Evolutionary conservation across 768 basidiomycete genomes (phyloP).

Genomic region (Termitomyces sp.): DNA sequence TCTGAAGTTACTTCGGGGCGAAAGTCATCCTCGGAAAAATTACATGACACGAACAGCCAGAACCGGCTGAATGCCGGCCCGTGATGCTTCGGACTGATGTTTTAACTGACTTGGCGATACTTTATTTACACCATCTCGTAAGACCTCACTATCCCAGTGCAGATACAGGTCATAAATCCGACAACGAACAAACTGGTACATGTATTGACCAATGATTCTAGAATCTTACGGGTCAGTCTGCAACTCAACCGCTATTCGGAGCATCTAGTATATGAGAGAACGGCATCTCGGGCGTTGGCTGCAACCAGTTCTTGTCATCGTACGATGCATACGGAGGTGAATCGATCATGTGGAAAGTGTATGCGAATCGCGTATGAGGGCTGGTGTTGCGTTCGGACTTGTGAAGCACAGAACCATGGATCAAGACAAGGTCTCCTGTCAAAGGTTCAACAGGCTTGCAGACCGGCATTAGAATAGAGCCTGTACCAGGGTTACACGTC

Average conservation of each 20-base stretch:
- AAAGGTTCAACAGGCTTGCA: background rate
- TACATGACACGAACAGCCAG: background rate
- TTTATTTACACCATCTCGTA: background rate
- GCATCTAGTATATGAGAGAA: conserved; percentile 57
- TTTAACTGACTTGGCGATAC: too few species aligned
- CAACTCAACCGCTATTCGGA: conserved; percentile 6
- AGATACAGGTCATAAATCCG: background rate
- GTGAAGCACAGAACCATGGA: conserved; percentile 91
- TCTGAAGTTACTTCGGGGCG: background rate
- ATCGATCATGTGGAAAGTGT: conserved; percentile 96
- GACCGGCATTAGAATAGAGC: background rate
- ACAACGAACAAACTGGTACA: background rate
- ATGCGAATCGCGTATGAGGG: conserved; percentile 78
- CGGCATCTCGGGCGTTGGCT: conserved; percentile 80
- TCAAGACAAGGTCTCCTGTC: conserved; percentile 83
- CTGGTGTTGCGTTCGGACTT: conserved; percentile 86
- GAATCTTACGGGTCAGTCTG: background rate
- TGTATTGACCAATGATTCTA: background rate
- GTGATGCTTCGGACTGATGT: background rate
- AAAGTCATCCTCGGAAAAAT: background rate
- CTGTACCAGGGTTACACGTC: conserved; percentile 66
- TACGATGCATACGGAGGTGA: conserved; percentile 63
- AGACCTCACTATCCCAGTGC: background rate
- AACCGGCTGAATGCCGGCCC: too few species aligned
- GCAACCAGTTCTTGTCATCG: conserved; percentile 93